Percentiles rank a stretch among this genome's conserved stretches.
Evolutionary conservation across 495 filamentous ascomycete species (phyloP).

Genomic region (Penicilliopsis zonata): DNA sequence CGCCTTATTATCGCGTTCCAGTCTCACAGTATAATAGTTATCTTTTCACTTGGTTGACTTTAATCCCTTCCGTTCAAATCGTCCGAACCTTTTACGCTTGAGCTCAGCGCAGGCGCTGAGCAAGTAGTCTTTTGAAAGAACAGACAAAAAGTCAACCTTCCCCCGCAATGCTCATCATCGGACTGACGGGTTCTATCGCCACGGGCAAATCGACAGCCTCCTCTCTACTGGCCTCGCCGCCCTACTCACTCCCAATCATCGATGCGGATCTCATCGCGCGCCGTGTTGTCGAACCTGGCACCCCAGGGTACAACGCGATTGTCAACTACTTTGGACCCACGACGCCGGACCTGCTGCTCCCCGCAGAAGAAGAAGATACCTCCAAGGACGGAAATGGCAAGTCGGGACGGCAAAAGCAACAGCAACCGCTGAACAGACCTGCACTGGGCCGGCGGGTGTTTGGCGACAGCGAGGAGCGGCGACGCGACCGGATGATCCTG

Average conservation of each 20-base stretch:
- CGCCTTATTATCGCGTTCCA: too few relatives aligned
- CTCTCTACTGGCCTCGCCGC: slow-evolving; percentile 59
- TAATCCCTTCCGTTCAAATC: too few relatives aligned
- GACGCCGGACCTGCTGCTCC: slow-evolving; percentile 74
- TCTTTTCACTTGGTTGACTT: too few relatives aligned
- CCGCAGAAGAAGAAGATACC: slow-evolving; percentile 15
- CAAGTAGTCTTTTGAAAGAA: not conserved
- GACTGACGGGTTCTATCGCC: slow-evolving; percentile 92
- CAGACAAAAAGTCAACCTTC: not conserved
- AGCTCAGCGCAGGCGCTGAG: not conserved
- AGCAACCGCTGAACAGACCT: slow-evolving; percentile 68
- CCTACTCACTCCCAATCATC: slow-evolving; percentile 83
- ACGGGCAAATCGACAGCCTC: slow-evolving; percentile 98
- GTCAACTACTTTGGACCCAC: slow-evolving; percentile 63
- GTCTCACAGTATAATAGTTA: too few relatives aligned
- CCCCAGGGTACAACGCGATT: slow-evolving; percentile 66
- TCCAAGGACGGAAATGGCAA: slow-evolving; percentile 1
- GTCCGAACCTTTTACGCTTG: too few relatives aligned
- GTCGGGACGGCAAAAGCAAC: slow-evolving; percentile 31
- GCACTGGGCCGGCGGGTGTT: slow-evolving; percentile 80
- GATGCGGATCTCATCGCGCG: slow-evolving; percentile 90
- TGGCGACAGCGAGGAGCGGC: slow-evolving; percentile 51
- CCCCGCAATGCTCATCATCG: slow-evolving; percentile 74
- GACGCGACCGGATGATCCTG: slow-evolving; percentile 55
- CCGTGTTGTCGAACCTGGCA: slow-evolving; percentile 84